Conservation (phyloP, 768 basidiomycete species). For the Pholiota molesta region DNA sequence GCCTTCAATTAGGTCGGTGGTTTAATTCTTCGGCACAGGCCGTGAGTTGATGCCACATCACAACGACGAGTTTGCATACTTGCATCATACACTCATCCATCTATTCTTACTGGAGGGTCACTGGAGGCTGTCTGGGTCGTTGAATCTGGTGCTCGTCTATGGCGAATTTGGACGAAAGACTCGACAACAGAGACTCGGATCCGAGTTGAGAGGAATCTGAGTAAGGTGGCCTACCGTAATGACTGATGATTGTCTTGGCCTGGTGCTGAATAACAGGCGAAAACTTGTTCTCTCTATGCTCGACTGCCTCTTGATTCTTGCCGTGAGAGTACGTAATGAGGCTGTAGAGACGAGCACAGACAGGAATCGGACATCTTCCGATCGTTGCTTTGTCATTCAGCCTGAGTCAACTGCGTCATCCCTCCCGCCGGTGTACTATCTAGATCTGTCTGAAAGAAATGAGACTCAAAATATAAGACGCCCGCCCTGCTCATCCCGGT, state of each 20-base stretch:
- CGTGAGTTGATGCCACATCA: neutral
- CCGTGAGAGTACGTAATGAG: neutral
- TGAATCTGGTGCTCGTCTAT: neutral
- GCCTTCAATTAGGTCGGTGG: neutral
- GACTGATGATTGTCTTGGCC: neutral
- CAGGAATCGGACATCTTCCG: constrained; percentile 2
- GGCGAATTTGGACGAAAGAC: neutral
- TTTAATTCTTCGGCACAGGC: neutral
- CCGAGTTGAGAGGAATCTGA: neutral
- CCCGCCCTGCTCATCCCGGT: neutral
- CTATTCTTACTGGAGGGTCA: neutral
- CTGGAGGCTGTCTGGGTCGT: neutral
- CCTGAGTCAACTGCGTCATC: constrained; percentile 28
- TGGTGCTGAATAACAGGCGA: neutral
- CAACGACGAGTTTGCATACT: neutral
- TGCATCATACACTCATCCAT: neutral
- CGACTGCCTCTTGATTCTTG: neutral
- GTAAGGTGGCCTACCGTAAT: neutral
- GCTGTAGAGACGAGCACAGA: neutral
- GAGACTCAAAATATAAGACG: constrained; percentile 7
- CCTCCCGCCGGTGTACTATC: neutral
- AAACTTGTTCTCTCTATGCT: neutral
- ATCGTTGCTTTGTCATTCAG: constrained; percentile 26
- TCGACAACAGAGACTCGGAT: neutral
- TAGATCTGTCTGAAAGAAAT: constrained; percentile 1